phyloP scores from a whole-genome alignment of 768 basidiomycete species.

The Lentinus tigrinus region DNA sequence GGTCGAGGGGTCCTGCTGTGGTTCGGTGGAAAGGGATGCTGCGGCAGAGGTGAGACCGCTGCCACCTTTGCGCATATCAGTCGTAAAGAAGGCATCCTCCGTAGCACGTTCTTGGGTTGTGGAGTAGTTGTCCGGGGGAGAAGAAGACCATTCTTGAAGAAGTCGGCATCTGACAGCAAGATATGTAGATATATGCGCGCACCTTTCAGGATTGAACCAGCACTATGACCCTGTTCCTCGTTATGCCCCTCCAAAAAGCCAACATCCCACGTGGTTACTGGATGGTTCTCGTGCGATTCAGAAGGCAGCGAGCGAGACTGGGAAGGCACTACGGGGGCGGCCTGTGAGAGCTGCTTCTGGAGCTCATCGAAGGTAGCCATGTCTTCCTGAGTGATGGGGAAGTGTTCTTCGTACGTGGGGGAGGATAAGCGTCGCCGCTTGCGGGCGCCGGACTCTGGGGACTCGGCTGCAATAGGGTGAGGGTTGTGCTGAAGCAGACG shows the following conservation, averaged over 20 bases:
- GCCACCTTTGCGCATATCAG: neutral
- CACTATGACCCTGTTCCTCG: neutral
- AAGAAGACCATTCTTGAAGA: conserved; percentile 10
- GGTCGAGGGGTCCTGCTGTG: neutral
- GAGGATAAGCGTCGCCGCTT: conserved; percentile 68
- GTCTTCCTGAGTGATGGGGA: conserved; percentile 51
- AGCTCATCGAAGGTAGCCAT: conserved; percentile 40
- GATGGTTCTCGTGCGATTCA: neutral
- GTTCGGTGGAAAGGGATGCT: neutral
- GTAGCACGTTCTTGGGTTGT: conserved; percentile 5
- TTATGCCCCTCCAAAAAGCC: neutral
- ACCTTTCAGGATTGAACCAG: neutral
- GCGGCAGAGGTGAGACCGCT: conserved; percentile 1
- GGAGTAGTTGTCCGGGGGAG: neutral
- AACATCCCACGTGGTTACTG: neutral
- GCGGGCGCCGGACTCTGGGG: conserved; percentile 5
- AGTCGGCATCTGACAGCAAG: neutral
- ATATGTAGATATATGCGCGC: conserved; percentile 1
- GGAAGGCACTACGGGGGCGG: neutral
- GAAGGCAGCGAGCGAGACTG: conserved; percentile 5
- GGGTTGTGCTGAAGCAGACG: neutral
- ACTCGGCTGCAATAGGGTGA: neutral
- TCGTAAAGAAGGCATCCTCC: conserved; percentile 12
- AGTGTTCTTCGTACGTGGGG: conserved; percentile 53
- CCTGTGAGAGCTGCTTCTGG: conserved; percentile 14